Conservation (phyloP, 2,329 filamentous ascomycete species). For the Xylaria polymorpha region DNA sequence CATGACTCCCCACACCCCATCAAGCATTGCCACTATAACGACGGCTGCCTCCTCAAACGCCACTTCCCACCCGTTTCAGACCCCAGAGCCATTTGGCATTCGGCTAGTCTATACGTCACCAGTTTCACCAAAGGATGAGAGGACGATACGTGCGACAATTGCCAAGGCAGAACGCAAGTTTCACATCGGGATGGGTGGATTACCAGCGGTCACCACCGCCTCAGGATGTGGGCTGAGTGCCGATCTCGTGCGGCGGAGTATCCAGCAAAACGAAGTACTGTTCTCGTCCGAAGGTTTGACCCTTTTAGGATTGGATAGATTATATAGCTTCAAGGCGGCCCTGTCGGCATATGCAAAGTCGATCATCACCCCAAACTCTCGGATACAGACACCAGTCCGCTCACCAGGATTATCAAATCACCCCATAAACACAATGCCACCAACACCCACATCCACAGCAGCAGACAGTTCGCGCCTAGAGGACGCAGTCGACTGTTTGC, state of each 20-base stretch:
- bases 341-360: slow-evolving; percentile 67
- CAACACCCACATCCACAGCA: slow-evolving; percentile 19
- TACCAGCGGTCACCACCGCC: slow-evolving; percentile 58
- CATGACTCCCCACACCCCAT: slow-evolving; percentile 60
- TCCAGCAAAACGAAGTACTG: slow-evolving; percentile 69
- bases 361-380: slow-evolving; percentile 30
- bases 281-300: slow-evolving; percentile 71
- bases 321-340: slow-evolving; percentile 73
- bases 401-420: slow-evolving; percentile 48
- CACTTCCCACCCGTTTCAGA: slow-evolving; percentile 33
- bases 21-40: slow-evolving; percentile 53
- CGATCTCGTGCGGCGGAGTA: slow-evolving; percentile 66
- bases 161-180: slow-evolving; percentile 65
- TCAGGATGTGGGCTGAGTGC: slow-evolving; percentile 59
- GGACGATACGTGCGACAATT: slow-evolving; percentile 60
- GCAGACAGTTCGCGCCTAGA: slow-evolving; percentile 58
- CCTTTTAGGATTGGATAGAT: slow-evolving; percentile 68
- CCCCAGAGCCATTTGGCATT: slow-evolving; percentile 56
- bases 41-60: slow-evolving; percentile 43
- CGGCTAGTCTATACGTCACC: slow-evolving; percentile 62
- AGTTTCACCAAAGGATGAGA: slow-evolving; percentile 60
- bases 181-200: slow-evolving; percentile 47
- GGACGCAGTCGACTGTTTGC: slow-evolving; percentile 71
- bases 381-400: slow-evolving; percentile 33
- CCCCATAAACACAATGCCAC: slow-evolving; percentile 29